Evolutionary conservation across 495 filamentous ascomycete genomes (phyloP).

Genomic region (Wilcoxina mikolae): DNA sequence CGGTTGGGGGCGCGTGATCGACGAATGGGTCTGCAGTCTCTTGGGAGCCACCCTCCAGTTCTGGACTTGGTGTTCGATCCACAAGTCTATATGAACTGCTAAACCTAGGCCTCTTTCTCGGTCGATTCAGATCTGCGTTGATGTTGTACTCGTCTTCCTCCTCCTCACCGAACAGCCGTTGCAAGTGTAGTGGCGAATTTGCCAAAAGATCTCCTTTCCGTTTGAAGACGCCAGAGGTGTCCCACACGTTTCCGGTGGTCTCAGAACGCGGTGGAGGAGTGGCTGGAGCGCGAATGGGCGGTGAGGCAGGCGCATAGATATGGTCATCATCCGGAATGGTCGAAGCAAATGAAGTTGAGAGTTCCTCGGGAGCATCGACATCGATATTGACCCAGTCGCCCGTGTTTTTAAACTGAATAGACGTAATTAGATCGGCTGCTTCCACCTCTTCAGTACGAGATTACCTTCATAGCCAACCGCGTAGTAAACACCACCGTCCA

Average conservation of each 20-base stretch:
- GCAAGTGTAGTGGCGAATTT: not conserved
- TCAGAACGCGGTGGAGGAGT: not conserved
- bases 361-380: slow-evolving; percentile 10
- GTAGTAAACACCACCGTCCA: slow-evolving; percentile 18
- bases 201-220: slow-evolving; percentile 4
- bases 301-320: slow-evolving; percentile 1
- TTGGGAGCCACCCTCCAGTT: not conserved
- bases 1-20: not conserved
- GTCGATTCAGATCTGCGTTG: slow-evolving; percentile 39
- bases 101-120: slow-evolving; percentile 60
- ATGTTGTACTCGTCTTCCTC: slow-evolving; percentile 44
- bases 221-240: slow-evolving; percentile 15
- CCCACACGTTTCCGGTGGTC: slow-evolving; percentile 23
- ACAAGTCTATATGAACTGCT: slow-evolving; percentile 31
- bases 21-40: not conserved
- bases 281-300: not conserved
- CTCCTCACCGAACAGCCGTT: slow-evolving; percentile 55
- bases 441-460: too few relatives aligned
- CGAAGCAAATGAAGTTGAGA: not conserved
- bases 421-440: not conserved
- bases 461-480: slow-evolving; percentile 23
- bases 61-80: slow-evolving; percentile 10
- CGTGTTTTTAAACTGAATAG: slow-evolving; percentile 15
- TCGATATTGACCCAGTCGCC: slow-evolving; percentile 15
- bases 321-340: not conserved